Percentiles rank a stretch among this genome's conserved stretches.
Conservation (phyloP, 148 eudicot species). For the Rhododendron molle region DNA sequence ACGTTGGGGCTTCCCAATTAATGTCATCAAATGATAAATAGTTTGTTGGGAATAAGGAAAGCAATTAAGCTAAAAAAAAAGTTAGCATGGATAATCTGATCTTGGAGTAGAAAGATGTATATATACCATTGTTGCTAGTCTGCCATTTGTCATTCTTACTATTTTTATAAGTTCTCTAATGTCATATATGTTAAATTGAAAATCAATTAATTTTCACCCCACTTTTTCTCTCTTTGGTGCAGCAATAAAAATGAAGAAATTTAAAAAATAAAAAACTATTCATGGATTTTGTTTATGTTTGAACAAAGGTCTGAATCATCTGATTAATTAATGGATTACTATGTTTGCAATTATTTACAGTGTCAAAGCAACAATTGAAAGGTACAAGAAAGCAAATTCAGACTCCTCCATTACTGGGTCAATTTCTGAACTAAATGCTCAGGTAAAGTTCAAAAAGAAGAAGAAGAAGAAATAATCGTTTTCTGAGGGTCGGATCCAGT, state of each 20-base stretch:
- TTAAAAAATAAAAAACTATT: background rate
- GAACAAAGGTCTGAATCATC: background rate
- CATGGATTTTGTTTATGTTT: background rate
- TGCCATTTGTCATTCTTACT: background rate
- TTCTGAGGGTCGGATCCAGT: too few species aligned
- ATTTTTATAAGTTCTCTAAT: background rate
- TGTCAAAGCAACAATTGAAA: constrained; percentile 88
- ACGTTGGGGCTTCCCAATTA: too few species aligned
- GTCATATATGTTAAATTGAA: background rate
- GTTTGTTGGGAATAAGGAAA: too few species aligned
- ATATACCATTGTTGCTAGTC: too few species aligned
- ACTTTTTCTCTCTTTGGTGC: background rate
- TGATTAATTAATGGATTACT: background rate
- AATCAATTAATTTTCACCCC: background rate
- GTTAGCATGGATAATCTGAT: too few species aligned
- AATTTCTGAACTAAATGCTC: constrained; percentile 21
- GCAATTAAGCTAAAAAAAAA: too few species aligned
- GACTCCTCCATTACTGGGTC: constrained; percentile 51
- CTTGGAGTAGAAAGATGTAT: too few species aligned
- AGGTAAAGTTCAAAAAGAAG: constrained; percentile 5
- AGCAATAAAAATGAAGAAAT: background rate
- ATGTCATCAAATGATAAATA: too few species aligned
- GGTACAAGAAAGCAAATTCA: constrained; percentile 89
- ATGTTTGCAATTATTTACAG: constrained; percentile 31
- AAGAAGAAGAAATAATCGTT: too few species aligned